Evolutionary conservation across 805 yeast genomes (phyloP).

Genomic region (Wickerhamomyces pijperi): DNA sequence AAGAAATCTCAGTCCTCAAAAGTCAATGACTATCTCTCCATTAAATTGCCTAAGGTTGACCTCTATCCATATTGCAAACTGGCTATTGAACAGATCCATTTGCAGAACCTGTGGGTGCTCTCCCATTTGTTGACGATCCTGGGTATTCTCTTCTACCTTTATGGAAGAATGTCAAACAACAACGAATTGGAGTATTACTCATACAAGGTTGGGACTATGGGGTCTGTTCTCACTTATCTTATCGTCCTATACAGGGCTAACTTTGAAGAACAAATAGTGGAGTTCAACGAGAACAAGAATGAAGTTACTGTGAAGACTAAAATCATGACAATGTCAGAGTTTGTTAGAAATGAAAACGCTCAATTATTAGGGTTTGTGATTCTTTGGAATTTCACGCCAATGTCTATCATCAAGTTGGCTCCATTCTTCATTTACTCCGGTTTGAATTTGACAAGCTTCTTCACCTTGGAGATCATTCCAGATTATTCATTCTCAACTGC

Average conservation of each 20-base stretch:
- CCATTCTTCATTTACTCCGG: slow-evolving; percentile 31
- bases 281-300: slow-evolving; percentile 7
- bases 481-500: slow-evolving; percentile 21
- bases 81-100: slow-evolving; percentile 5
- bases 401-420: slow-evolving; percentile 23
- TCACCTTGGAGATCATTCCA: slow-evolving; percentile 24
- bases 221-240: slow-evolving; percentile 14
- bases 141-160: slow-evolving; percentile 7
- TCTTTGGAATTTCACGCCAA: slow-evolving; percentile 26
- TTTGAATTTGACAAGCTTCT: slow-evolving; percentile 25
- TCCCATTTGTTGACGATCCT: slow-evolving; percentile 14
- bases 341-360: slow-evolving; percentile 29
- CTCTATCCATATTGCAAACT: background rate
- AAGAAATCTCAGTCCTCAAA: too few species aligned
- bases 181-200: slow-evolving; percentile 1
- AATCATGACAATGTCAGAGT: slow-evolving; percentile 21
- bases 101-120: slow-evolving; percentile 16
- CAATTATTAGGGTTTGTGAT: slow-evolving; percentile 25
- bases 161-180: slow-evolving; percentile 2
- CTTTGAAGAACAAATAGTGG: slow-evolving; percentile 9
- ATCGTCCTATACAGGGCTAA: slow-evolving; percentile 16
- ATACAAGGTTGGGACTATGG: slow-evolving; percentile 10
- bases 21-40: background rate
- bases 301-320: slow-evolving; percentile 6
- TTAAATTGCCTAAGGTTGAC: background rate